Conservation (phyloP, 352 stramenopile genomes). For the Lagenidium giganteum region DNA sequence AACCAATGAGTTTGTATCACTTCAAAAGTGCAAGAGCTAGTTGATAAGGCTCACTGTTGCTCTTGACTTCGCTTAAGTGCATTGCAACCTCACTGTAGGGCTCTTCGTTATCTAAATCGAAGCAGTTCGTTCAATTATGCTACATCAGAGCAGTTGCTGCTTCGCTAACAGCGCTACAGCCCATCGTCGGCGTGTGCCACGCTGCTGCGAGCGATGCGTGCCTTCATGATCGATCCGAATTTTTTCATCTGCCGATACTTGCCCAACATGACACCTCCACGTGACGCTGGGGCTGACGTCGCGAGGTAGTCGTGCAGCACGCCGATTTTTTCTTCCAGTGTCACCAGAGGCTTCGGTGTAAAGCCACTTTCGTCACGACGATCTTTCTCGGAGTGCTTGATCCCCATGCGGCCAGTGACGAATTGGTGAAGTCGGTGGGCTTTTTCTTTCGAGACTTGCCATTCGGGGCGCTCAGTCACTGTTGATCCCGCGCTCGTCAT, state of each 20-base stretch:
- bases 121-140: too few species aligned
- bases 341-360: conserved; percentile 29
- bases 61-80: too few species aligned
- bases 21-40: too few species aligned
- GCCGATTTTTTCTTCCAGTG: conserved; percentile 56
- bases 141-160: too few species aligned
- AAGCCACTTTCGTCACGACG: conserved; percentile 35
- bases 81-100: too few species aligned
- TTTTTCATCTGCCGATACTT: conserved; percentile 65
- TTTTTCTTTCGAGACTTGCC: conserved; percentile 48
- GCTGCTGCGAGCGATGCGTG: too few species aligned
- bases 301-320: conserved; percentile 63
- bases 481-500: neutral
- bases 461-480: conserved; percentile 12
- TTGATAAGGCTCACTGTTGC: too few species aligned
- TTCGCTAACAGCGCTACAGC: too few species aligned
- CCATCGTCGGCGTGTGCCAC: too few species aligned
- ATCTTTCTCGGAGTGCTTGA: conserved; percentile 22
- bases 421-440: conserved; percentile 51
- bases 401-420: conserved; percentile 53
- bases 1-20: too few species aligned
- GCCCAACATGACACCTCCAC: conserved; percentile 22
- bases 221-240: conserved; percentile 65
- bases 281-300: conserved; percentile 12
- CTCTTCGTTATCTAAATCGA: too few species aligned